Evolutionary conservation across 305 asterid genomes (phyloP).

Genomic region (Fraxinus angustifolia): DNA sequence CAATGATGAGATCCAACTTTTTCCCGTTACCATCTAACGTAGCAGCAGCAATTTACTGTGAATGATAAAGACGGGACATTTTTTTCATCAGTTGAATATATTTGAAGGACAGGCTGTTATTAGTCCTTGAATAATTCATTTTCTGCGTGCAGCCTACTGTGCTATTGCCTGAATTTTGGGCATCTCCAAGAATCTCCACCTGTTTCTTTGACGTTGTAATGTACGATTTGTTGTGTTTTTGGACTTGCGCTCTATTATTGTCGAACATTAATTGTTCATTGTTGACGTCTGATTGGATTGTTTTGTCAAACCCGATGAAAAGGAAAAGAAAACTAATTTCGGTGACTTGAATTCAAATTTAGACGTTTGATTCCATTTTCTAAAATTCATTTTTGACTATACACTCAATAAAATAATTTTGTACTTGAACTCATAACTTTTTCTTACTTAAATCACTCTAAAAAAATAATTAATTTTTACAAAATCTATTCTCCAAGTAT

Average conservation of each 20-base stretch:
- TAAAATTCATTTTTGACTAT: no score
- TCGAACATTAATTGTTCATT: background rate
- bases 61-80: background rate
- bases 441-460: no score
- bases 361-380: background rate
- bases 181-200: background rate
- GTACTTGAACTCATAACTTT: no score
- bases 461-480: no score
- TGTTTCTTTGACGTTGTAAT: background rate
- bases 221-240: background rate
- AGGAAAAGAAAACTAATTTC: background rate
- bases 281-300: background rate
- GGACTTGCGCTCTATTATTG: background rate
- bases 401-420: no score
- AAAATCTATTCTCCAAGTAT: no score
- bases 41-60: background rate
- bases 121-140: background rate
- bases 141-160: background rate
- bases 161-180: background rate
- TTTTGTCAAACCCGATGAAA: background rate
- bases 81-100: background rate
- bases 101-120: background rate
- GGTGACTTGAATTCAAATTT: background rate
- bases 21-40: background rate
- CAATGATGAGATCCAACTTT: background rate